Conservation (phyloP, 345 rosid genomes). For the Gossypium herbaceum region DNA sequence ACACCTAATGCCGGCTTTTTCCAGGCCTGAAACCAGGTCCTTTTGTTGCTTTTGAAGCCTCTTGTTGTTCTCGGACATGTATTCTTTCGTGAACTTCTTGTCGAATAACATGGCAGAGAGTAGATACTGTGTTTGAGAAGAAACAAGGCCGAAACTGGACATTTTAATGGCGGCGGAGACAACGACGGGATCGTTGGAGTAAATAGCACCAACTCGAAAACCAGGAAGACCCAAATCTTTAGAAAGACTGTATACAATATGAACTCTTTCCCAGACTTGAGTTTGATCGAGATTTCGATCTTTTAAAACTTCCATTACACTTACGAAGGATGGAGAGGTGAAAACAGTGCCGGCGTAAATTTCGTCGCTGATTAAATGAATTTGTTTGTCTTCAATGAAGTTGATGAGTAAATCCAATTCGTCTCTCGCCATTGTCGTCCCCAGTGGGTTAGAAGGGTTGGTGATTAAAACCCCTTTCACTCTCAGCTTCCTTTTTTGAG, state of each 20-base stretch:
- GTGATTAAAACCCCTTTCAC: constrained; percentile 79
- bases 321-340: constrained; percentile 51
- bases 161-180: constrained; percentile 79
- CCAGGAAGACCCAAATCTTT: constrained; percentile 83
- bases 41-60: constrained; percentile 47
- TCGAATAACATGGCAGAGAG: constrained; percentile 65
- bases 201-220: constrained; percentile 78
- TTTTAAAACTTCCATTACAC: constrained; percentile 60
- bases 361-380: constrained; percentile 79
- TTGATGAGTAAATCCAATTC: constrained; percentile 60
- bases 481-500: constrained; percentile 47
- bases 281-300: constrained; percentile 42
- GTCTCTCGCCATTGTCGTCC: constrained; percentile 52
- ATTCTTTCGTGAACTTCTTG: constrained; percentile 56
- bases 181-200: constrained; percentile 58
- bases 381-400: constrained; percentile 47
- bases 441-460: constrained; percentile 80
- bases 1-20: constrained; percentile 49
- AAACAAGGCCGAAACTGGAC: constrained; percentile 83
- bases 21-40: constrained; percentile 56
- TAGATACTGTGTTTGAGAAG: constrained; percentile 75
- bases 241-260: constrained; percentile 67
- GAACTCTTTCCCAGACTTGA: constrained; percentile 53
- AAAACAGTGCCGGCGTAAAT: constrained; percentile 77
- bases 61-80: constrained; percentile 52